A percentile compares a stretch with the other conserved stretches of the same genome.
phyloP scores from a whole-genome alignment of 257 asterid species.

The Solanum pinnatisectum region DNA sequence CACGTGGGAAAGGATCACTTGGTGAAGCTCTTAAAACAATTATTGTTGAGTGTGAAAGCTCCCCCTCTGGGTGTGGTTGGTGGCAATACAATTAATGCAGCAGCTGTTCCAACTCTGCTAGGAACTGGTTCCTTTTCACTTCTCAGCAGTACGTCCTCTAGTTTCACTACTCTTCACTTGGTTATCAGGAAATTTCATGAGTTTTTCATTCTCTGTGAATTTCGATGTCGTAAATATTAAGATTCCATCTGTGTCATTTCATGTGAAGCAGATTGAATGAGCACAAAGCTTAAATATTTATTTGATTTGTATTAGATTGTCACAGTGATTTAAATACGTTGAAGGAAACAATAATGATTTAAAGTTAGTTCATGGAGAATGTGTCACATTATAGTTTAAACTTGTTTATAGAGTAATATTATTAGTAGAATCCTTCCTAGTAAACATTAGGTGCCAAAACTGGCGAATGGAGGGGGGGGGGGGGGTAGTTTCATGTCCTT shows the following conservation, averaged over 20 bases:
- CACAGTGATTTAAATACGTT: not conserved
- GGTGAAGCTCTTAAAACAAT: slow-evolving; percentile 85
- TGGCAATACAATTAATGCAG: slow-evolving; percentile 52
- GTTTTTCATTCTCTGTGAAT: not conserved
- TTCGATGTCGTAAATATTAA: not conserved
- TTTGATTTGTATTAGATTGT: not conserved
- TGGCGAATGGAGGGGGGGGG: not conserved
- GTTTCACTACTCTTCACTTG: slow-evolving; percentile 7
- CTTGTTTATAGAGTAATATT: not conserved
- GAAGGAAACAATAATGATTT: not conserved
- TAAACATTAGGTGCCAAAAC: not conserved
- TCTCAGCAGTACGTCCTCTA: slow-evolving; percentile 46
- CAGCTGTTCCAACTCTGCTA: slow-evolving; percentile 82
- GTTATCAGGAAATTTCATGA: not conserved
- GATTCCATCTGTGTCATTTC: not conserved
- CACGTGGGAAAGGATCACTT: slow-evolving; percentile 84
- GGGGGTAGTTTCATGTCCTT: not conserved
- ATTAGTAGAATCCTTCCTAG: not conserved
- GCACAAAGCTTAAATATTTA: not conserved
- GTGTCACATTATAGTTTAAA: not conserved
- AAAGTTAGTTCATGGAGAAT: not conserved
- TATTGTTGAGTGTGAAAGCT: slow-evolving; percentile 48
- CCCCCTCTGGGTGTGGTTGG: slow-evolving; percentile 41
- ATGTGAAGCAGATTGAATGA: not conserved
- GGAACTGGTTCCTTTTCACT: slow-evolving; percentile 90